Evolutionary conservation across 257 asterid species (phyloP).

Genomic region (Nemophila menziesii): DNA sequence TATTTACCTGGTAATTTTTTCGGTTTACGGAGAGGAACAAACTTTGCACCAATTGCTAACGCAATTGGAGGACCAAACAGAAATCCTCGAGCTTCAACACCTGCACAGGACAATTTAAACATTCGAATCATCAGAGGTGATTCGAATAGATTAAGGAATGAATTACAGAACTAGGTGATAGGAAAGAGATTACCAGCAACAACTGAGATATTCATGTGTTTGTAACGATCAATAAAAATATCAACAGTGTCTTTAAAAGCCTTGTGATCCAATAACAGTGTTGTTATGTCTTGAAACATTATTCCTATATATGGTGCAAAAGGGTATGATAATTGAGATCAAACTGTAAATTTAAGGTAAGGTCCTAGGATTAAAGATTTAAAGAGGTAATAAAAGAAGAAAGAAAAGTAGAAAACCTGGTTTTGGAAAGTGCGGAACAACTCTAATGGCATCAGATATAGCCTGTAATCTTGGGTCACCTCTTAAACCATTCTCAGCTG

Average conservation of each 20-base stretch:
- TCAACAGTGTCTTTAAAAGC: slow-evolving; percentile 70
- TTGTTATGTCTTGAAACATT: slow-evolving; percentile 81
- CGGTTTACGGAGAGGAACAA: slow-evolving; percentile 57
- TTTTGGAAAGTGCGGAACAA: slow-evolving; percentile 76
- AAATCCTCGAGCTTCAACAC: slow-evolving; percentile 85
- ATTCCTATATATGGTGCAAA: slow-evolving; percentile 61
- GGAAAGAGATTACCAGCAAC: slow-evolving; percentile 56
- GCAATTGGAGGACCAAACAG: slow-evolving; percentile 74
- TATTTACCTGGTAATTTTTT: slow-evolving; percentile 58
- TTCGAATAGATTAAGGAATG: slow-evolving; percentile 4
- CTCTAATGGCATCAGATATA: slow-evolving; percentile 66
- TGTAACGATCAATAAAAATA: slow-evolving; percentile 77
- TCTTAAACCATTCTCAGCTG: slow-evolving; percentile 69
- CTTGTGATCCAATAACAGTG: slow-evolving; percentile 60
- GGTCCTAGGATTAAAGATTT: background rate
- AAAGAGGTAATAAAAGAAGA: background rate
- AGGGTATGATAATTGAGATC: slow-evolving; percentile 4
- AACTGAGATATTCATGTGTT: slow-evolving; percentile 65
- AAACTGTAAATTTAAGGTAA: background rate
- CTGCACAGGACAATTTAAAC: slow-evolving; percentile 26
- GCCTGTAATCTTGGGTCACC: slow-evolving; percentile 64
- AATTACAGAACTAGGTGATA: too few relatives aligned
- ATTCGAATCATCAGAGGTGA: background rate
- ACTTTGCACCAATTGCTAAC: slow-evolving; percentile 71
- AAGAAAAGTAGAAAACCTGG: slow-evolving; percentile 45